Evolutionary conservation across 1,139 yeast species (phyloP), one percentile per base, ranked within the genome.

Genomic region (Lodderomyces orthopsilosis): DNA sequence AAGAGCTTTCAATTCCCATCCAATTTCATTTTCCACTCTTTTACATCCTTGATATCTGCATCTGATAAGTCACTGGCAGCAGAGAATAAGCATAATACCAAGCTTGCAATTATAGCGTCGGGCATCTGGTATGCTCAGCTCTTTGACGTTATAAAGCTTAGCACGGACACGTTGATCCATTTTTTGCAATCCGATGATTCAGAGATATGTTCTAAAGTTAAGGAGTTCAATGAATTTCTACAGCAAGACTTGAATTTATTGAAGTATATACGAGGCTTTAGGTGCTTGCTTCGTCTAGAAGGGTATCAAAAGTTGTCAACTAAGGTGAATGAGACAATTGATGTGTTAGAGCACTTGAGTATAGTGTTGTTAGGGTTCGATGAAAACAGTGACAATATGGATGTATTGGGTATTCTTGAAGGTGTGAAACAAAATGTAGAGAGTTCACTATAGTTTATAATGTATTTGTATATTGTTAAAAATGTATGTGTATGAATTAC

Each of bases 21-120:
- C 23, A 75, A 71, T 46, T 73, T 68, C 46, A 56, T 70, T 37
- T 68, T 72, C 27, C 68, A 68, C 49, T 69, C 70, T 19, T 71
- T 70, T 50, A 61, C 73, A 7, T 58, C 71, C 39, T 51, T 68
- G 41, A 46, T 46, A 18, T 39, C 47, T 2, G 46, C 44, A 2
- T 43, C 48, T 3, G 51, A 49, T 27, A 41, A 41, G 18, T 38
- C 47, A 10, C 22, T 14, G 6, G 19, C 35, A 3, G 28, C 24
- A 13, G 23, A 32, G 2, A 37, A 40, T 14, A 46, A 47, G 37
- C 41, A 44, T 21, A 43, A 42, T 37, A 37, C 34, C 8, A 44
- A 47, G 27, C 14, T 47, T 19, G 32, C 49, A 5, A 47, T 53
- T 12, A 27, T 40, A 4, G 35, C 51, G n/a, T 45, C 61, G 23